Percentiles rank a stretch among this genome's conserved stretches.
These are phyloP conservation scores for Teratosphaeria pseudoeucalypti DNA, from an alignment of 2,329 filamentous ascomycete species.

Conservation along the genomic window DNA sequence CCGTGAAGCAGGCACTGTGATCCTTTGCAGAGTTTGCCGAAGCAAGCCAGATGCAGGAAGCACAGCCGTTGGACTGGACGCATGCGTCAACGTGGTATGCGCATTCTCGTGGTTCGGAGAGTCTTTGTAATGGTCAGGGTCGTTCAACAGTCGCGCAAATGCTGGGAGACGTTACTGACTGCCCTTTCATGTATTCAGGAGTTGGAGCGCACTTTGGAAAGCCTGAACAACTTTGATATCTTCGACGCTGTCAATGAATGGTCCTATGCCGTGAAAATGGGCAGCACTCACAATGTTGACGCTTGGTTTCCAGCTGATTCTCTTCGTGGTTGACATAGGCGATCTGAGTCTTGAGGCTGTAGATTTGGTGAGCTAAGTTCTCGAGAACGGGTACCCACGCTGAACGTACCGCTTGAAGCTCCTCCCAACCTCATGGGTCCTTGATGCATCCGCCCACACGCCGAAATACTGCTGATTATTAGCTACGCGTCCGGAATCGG, in stretches of 20 bases:
- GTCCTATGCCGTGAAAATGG: not conserved
- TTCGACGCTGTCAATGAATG: slow-evolving; percentile 18
- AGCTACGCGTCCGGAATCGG: not conserved
- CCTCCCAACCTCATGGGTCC: slow-evolving; percentile 62
- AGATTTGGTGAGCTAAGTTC: not conserved
- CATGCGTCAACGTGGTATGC: not conserved
- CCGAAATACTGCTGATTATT: slow-evolving; percentile 55
- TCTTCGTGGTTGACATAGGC: slow-evolving; percentile 67
- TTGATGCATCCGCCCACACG: slow-evolving; percentile 65
- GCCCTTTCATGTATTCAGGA: slow-evolving; percentile 23
- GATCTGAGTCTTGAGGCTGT: slow-evolving; percentile 66
- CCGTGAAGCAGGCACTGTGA: not conserved
- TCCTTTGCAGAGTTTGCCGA: not conserved
- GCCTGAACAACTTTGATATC: slow-evolving; percentile 38
- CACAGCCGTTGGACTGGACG: not conserved
- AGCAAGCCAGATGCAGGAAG: not conserved
- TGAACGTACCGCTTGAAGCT: slow-evolving; percentile 58
- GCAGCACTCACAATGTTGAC: slow-evolving; percentile 61
- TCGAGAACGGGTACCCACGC: not conserved
- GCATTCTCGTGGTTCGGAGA: not conserved
- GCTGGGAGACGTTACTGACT: slow-evolving; percentile 14
- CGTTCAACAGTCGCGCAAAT: slow-evolving; percentile 9
- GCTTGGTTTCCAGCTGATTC: slow-evolving; percentile 58
- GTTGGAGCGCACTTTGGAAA: slow-evolving; percentile 39
- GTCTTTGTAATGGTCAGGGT: slow-evolving; percentile 12